Percentiles rank a stretch among this genome's conserved stretches.
Evolutionary conservation across 176 grass and related monocot genomes (phyloP).

Genomic region (Leersia perrieri): DNA sequence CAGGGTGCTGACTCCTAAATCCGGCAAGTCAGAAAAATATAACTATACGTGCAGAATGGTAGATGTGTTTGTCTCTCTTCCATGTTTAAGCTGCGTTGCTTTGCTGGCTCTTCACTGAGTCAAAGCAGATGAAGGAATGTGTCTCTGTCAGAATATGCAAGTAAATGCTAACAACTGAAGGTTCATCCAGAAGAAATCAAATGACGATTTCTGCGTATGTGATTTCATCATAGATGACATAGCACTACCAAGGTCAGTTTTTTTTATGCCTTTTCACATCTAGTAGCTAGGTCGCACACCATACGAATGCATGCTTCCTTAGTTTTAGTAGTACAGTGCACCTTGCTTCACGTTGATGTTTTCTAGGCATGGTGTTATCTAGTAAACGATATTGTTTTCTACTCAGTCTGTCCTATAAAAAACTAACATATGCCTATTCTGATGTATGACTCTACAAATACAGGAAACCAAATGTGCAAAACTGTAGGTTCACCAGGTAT

Average conservation of each 20-base stretch:
- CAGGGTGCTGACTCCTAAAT: neutral
- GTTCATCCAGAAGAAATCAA: neutral
- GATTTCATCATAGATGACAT: neutral
- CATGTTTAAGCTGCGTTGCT: neutral
- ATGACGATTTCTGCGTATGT: neutral
- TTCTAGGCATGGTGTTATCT: neutral
- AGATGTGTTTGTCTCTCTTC: neutral
- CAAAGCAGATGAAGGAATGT: neutral
- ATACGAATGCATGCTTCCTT: neutral
- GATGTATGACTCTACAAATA: neutral
- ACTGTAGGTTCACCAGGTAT: neutral
- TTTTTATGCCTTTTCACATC: neutral
- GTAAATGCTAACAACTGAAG: neutral
- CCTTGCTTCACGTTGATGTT: neutral
- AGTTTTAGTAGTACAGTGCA: neutral
- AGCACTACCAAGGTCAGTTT: neutral
- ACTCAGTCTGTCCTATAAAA: too few species aligned
- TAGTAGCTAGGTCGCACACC: neutral
- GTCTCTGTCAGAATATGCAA: neutral
- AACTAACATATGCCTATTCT: too few species aligned
- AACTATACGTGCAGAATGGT: neutral
- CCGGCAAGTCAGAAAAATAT: neutral
- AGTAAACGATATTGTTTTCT: neutral
- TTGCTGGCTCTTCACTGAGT: neutral
- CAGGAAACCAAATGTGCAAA: neutral